Evolutionary conservation across 75 land plant genomes (phyloP), one percentile per base, ranked within the genome.

Genomic region (Adiantum capillusveneris): DNA sequence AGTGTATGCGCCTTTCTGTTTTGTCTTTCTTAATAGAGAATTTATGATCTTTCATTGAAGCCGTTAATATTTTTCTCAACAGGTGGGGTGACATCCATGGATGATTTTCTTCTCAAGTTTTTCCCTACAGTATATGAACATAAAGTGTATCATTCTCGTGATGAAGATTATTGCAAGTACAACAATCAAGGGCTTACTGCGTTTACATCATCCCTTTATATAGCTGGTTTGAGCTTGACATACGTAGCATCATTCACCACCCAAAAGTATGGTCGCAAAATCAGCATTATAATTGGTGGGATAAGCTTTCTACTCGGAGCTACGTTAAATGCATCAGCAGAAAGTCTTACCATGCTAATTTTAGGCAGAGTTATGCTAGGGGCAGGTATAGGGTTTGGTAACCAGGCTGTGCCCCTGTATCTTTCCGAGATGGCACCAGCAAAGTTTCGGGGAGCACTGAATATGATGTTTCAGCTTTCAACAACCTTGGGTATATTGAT

Each of bases 141-240:
- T 17, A 57, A 57, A 57, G 11, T 11, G n/a, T 25, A 29, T 13
- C 58, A 60, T 53, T 58, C 50, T 0, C 24, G 53, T 20, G 65
- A 59, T 7, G 68, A 58, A 30, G 60, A 69, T 45, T 74, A 74
- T 64, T 78, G 81, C 77, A 68, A 66, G 34, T 79, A 76, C 37
- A 48, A 87, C 59, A 79, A 71, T 64, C 85, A 84, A 56, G 27
- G 90, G 90, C n/a, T n/a, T n/a, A n/a, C n/a, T n/a, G n/a, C n/a
- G n/a, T n/a, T n/a, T n/a, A n/a, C n/a, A n/a, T n/a, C n/a, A n/a
- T n/a, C n/a, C n/a, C n/a, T n/a, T n/a, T n/a, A n/a, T n/a, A n/a
- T n/a, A n/a, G n/a, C n/a, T n/a, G n/a, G n/a, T n/a, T n/a, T n/a
- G n/a, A n/a, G n/a, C n/a, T n/a, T n/a, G n/a, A n/a, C n/a, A n/a